Evolutionary conservation across 2,329 filamentous ascomycete genomes (phyloP).

Genomic region (Beauveria sp.): DNA sequence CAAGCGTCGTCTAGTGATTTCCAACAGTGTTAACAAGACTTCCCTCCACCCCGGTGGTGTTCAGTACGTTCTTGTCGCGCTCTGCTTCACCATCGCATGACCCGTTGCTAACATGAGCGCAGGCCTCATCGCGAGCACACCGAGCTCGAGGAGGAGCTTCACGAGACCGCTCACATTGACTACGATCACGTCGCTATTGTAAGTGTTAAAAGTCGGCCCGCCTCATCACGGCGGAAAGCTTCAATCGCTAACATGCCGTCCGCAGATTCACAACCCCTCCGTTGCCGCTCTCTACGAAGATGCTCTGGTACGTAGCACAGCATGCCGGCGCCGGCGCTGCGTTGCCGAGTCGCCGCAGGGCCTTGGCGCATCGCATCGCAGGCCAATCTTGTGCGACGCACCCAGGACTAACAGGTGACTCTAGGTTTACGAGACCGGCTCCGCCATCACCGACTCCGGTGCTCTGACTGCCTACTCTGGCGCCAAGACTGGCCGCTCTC

Average conservation of each 20-base stretch:
- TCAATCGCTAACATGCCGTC: neutral
- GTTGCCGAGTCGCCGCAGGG: neutral
- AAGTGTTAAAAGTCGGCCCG: constrained; percentile 30
- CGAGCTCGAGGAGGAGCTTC: constrained; percentile 92
- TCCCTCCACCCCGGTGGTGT: constrained; percentile 86
- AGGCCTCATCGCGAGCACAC: constrained; percentile 86
- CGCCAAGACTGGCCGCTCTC: constrained; percentile 94
- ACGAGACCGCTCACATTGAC: constrained; percentile 97
- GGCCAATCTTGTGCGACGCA: neutral
- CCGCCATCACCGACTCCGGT: constrained; percentile 91
- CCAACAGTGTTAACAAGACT: constrained; percentile 76
- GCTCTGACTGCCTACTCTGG: constrained; percentile 96
- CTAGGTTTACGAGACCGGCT: constrained; percentile 78
- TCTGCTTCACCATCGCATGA: constrained; percentile 9
- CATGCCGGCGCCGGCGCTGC: neutral
- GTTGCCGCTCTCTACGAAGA: constrained; percentile 97
- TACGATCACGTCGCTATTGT: constrained; percentile 98
- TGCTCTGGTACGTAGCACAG: constrained; percentile 54
- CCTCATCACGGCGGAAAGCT: neutral
- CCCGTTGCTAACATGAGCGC: constrained; percentile 22
- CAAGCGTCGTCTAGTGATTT: constrained; percentile 36
- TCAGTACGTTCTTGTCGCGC: constrained; percentile 54
- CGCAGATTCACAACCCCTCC: constrained; percentile 77
- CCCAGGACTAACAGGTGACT: constrained; percentile 17
- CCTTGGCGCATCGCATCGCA: constrained; percentile 26